Percentiles rank a stretch among this genome's conserved stretches.
These are phyloP conservation scores for Chalciporus sphaerocephalus DNA, from an alignment of 768 basidiomycete species.

Conservation along the genomic window DNA sequence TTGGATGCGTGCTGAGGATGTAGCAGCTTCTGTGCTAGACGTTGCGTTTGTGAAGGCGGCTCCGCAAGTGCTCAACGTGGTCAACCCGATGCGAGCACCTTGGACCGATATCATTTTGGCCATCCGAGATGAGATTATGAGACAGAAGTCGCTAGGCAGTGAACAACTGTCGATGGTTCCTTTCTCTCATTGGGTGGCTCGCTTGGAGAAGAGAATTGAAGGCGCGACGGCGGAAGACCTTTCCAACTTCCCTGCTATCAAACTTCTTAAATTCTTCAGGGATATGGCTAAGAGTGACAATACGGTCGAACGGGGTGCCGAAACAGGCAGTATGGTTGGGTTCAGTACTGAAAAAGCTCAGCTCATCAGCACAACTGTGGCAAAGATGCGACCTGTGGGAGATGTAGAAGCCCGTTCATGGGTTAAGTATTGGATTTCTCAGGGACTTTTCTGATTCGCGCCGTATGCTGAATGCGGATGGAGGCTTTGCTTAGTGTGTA, in stretches of 20 bases:
- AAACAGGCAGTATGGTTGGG: not conserved
- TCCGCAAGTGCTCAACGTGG: constrained; percentile 33
- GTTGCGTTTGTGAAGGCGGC: constrained; percentile 23
- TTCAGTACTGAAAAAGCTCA: constrained; percentile 2
- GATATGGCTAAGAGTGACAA: too few species aligned
- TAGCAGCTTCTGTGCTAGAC: constrained; percentile 31
- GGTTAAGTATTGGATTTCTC: constrained; percentile 11
- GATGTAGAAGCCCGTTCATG: constrained; percentile 3
- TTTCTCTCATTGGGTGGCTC: too few species aligned
- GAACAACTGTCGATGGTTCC: too few species aligned
- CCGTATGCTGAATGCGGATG: too few species aligned
- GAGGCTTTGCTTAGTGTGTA: too few species aligned
- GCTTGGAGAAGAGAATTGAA: too few species aligned
- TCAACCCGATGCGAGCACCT: constrained; percentile 23
- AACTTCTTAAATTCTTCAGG: too few species aligned
- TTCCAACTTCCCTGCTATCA: too few species aligned
- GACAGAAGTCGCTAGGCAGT: too few species aligned
- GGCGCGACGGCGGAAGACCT: too few species aligned
- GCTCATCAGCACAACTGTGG: constrained; percentile 7
- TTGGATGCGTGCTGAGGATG: constrained; percentile 38
- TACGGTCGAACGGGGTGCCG: not conserved
- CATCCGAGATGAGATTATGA: too few species aligned
- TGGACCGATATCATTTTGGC: too few species aligned
- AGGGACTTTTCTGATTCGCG: not conserved
- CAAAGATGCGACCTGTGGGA: constrained; percentile 2